phyloP scores from a whole-genome alignment of 2,329 filamentous ascomycete genomes.

The Thielaviopsis ethacetica region DNA sequence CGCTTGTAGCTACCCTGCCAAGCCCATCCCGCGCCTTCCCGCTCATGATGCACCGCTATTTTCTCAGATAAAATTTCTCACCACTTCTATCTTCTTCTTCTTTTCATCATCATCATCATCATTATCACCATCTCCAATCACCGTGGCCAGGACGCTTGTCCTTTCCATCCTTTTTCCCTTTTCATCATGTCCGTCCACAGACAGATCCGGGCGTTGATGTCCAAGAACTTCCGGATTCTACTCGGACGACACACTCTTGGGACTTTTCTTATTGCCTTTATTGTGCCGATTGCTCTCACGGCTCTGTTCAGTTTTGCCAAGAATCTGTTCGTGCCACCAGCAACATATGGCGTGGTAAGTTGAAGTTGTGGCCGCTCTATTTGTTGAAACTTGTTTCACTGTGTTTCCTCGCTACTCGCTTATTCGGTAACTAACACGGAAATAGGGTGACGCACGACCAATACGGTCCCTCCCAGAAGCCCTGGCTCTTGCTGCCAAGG shows the following conservation, averaged over 20 bases:
- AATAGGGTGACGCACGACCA: slow-evolving; percentile 33
- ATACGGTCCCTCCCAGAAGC: slow-evolving; percentile 50
- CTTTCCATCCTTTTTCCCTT: neutral
- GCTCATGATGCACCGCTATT: neutral
- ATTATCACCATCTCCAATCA: neutral
- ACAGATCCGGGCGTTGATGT: slow-evolving; percentile 44
- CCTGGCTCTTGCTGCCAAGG: slow-evolving; percentile 35
- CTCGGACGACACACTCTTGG: slow-evolving; percentile 35
- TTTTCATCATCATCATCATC: neutral
- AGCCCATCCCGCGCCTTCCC: neutral
- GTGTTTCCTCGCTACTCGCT: neutral
- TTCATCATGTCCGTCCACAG: slow-evolving; percentile 33
- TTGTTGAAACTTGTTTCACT: neutral
- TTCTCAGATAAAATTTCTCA: neutral
- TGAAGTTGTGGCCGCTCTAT: neutral
- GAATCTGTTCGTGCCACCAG: slow-evolving; percentile 68
- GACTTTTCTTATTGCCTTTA: slow-evolving; percentile 38
- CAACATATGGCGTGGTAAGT: slow-evolving; percentile 48
- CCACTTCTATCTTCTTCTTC: neutral
- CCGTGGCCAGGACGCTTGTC: neutral
- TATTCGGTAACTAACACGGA: neutral
- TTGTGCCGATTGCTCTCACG: slow-evolving; percentile 42
- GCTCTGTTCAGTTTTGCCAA: slow-evolving; percentile 54
- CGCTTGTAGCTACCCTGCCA: neutral
- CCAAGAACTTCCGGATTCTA: slow-evolving; percentile 45